Evolutionary conservation across 352 stramenopile species (phyloP), one percentile per base, ranked within the genome.

Genomic region (Phytophthora vignae): DNA sequence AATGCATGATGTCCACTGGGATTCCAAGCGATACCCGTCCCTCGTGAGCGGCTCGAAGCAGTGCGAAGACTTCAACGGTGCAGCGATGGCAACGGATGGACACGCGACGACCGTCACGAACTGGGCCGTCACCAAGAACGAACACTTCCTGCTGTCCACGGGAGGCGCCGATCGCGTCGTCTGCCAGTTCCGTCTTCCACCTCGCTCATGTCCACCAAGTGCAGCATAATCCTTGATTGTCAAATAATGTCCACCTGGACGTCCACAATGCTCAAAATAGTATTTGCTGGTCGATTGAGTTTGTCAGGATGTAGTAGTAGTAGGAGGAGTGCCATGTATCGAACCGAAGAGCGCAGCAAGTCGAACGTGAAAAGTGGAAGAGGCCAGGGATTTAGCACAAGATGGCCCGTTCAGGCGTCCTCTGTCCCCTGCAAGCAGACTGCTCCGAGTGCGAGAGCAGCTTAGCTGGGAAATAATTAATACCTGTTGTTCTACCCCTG

Each of bases 71-170:
- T 64, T 72, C 25, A 63, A 71, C 60, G 66, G 74, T 19, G 38
- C 64, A 50, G 31, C 22, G 46, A 55, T 86, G 87, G 60, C 56
- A 40, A n/a, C 15, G 1, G 54, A 71, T 0, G 91, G 87, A 9
- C 91, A 97, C 58, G 75, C 82, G 27, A 91, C 85, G 5, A 81
- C 92, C 49, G 86, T 96, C 40, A 94, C 84, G 31, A 91, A 79
- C 42, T 93, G 82, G 68, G 53, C 56, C 44, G 91, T 96, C 58
- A 92, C 77, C 17, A 70, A 77, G 29, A 81, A 84, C 65, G 88
- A 96, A 31, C 78, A 82, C 36, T 95, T 82, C 58, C 14, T 96
- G 52, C 69, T 96, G 11, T 86, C 91, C n/a, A 83, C 81, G 0
- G 91, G 87, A 12, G 91, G 91, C 5, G 49, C 76, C 22, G 91